These are phyloP conservation scores for Candida nonsorbophila DNA, from an alignment of 805 yeast genomes.

Conservation along the genomic window DNA sequence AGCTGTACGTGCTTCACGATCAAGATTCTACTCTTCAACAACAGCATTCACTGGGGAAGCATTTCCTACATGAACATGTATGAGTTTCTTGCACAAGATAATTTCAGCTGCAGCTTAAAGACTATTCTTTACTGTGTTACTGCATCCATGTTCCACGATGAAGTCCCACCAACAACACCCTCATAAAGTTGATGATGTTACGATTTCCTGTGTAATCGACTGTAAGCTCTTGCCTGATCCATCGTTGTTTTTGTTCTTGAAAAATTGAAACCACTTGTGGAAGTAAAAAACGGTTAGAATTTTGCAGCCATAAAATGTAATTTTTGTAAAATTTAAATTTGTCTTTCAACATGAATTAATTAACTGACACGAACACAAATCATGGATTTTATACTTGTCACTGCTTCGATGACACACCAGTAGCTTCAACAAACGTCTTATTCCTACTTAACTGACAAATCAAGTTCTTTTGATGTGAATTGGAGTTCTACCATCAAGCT, in stretches of 20 bases:
- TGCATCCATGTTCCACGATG: slow-evolving; percentile 5
- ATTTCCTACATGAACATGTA: slow-evolving; percentile 1
- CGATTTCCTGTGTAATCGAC: slow-evolving; percentile 4
- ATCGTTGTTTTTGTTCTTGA: slow-evolving; percentile 3
- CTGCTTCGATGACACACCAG: no score
- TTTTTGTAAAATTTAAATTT: no score
- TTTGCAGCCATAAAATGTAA: no score
- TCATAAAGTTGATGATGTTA: slow-evolving; percentile 4
- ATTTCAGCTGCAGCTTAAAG: slow-evolving; percentile 4
- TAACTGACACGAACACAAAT: no score
- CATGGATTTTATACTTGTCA: no score
- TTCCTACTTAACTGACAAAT: background rate
- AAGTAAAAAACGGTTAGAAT: no score
- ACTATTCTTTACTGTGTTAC: slow-evolving; percentile 4
- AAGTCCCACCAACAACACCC: slow-evolving; percentile 4
- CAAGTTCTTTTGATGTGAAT: slow-evolving; percentile 2
- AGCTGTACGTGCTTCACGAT: background rate
- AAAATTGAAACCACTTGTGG: slow-evolving; percentile 2
- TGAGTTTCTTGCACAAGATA: slow-evolving; percentile 1
- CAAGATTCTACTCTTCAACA: slow-evolving; percentile 1
- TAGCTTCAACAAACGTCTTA: no score
- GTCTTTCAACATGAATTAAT: no score
- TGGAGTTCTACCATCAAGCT: slow-evolving; percentile 5
- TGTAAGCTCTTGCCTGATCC: slow-evolving; percentile 3
- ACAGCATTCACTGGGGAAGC: slow-evolving; percentile 1